Evolutionary conservation across 306 rosid species (phyloP), one percentile per base, ranked within the genome.

Genomic region (Castanea crenata): DNA sequence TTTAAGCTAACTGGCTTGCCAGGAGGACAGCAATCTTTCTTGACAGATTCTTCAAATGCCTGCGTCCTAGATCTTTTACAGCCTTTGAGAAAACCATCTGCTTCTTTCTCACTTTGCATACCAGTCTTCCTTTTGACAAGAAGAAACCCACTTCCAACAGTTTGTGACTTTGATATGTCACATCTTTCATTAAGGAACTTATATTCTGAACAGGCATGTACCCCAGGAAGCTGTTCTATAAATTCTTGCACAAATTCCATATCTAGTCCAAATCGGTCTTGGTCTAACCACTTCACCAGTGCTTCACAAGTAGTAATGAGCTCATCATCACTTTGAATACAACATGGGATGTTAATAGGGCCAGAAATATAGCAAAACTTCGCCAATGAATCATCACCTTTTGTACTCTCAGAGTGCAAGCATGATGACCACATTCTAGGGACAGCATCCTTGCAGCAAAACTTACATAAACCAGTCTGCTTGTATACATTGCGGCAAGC

Each of bases 221-320:
- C 86, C 69, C 88, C 91, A 72, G 97, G 97, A 83, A 83, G 90
- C 82, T 85, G 87, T 80, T 94, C 97, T 69, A 94, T 68, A 72
- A 92, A 77, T 82, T 94, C 97, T 89, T 91, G 99, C 56, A 91
- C 93, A 90, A 94, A 94, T 82, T 91, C 97, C 44, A 83, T 87
- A 80, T 94, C 95, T 77, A 94, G 76, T 76, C 99, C 99, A 86
- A 94, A 91, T 83, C 99, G 91, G 78, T 94, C 99, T 81, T 88
- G 95, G 73, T 86, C 95, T 82, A 94, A 82, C 99, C 99, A 94
- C 82, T 85, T 92, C 58, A 70, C 85, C 67, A 92, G 80, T 49
- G 67, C 56, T 80, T 87, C 90, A 54, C 71, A 67, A 6, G 82
- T 55, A 78, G 70, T 69, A 55, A 84, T 77, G 25, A 68, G 78